Conservation (phyloP, 202 grass and related monocot genomes). For the Hordeum pubiflorum region DNA sequence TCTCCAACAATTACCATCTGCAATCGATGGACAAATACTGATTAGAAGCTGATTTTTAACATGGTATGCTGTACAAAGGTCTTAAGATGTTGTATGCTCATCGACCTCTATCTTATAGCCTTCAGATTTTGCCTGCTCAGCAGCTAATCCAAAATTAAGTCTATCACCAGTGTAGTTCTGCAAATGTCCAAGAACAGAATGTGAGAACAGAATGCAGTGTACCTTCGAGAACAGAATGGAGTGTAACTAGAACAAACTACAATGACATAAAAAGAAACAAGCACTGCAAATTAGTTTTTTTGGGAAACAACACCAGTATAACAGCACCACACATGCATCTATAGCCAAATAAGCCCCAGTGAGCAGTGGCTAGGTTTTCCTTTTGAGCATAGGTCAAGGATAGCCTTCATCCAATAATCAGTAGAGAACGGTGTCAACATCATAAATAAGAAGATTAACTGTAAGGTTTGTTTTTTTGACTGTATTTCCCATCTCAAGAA, state of each 20-base stretch:
- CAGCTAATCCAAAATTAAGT: conserved; percentile 99
- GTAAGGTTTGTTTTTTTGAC: neutral
- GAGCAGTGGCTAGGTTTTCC: neutral
- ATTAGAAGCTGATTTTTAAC: conserved; percentile 6
- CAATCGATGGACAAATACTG: conserved; percentile 17
- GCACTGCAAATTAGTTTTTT: neutral
- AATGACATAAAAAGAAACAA: neutral
- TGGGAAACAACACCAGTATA: neutral
- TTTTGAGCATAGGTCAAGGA: neutral
- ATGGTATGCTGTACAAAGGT: neutral
- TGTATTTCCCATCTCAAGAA: neutral
- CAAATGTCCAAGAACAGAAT: conserved; percentile 26
- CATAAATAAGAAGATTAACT: neutral
- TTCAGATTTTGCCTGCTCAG: conserved; percentile 98
- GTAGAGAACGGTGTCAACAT: neutral
- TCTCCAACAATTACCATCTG: conserved; percentile 99
- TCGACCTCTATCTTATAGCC: conserved; percentile 96
- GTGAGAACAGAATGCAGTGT: conserved; percentile 4
- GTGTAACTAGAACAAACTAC: conserved; percentile 10
- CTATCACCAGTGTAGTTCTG: conserved; percentile 99
- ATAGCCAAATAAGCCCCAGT: conserved; percentile 3
- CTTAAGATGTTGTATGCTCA: conserved; percentile 21
- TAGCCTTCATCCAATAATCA: neutral
- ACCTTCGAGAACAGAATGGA: conserved; percentile 7
- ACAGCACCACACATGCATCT: conserved; percentile 14